Evolutionary conservation across 202 grass and related monocot species (phyloP), one percentile per base, ranked within the genome.

Genomic region (Hordeum pubiflorum): DNA sequence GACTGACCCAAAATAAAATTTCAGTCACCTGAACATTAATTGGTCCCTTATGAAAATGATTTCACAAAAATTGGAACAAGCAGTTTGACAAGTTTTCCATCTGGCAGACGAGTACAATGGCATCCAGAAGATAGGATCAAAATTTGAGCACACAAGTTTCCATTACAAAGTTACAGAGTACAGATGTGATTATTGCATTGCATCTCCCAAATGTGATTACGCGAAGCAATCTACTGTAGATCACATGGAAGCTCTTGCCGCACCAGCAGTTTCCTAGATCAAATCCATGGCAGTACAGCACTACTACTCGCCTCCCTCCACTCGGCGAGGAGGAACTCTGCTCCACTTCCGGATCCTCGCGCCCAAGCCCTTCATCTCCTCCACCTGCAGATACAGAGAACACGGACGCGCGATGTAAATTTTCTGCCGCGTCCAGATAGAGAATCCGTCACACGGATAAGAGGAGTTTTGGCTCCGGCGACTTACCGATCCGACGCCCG

Each of bases 271-370:
- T 71, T 43, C 29, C 38, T 21, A 17, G n/a, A 60, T 37, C 62
- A 81, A 9, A 67, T 32, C 50, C 22, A 36, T 44, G 34, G 79
- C 44, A 9, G 13, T 12, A 6, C 44, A 9, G 13, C 8, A 6
- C 32, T 39, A 2, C 70, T 23, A 82, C 37, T 86, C 87, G 26
- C 74, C 66, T 78, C 73, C 29, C 68, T 82, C 37, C 66, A 73
- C 87, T 7, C 79, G 78, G 21, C 83, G 87, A 76, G 91, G 89
- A 74, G 89, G 87, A 75, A 83, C 87, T 34, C 87, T 77, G 79
- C 89, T 93, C 94, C 91, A 91, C 78, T 87, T 88, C 69, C 86
- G 82, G 57, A 91, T 79, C 56, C 85, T 78, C 58, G 78, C 83
- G 59, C 94, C 94, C 31, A 82, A 81, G 38, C 61, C 69, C 80